Evolutionary conservation across 805 yeast species (phyloP).

Genomic region (Teunomyces barrocoloradensis): DNA sequence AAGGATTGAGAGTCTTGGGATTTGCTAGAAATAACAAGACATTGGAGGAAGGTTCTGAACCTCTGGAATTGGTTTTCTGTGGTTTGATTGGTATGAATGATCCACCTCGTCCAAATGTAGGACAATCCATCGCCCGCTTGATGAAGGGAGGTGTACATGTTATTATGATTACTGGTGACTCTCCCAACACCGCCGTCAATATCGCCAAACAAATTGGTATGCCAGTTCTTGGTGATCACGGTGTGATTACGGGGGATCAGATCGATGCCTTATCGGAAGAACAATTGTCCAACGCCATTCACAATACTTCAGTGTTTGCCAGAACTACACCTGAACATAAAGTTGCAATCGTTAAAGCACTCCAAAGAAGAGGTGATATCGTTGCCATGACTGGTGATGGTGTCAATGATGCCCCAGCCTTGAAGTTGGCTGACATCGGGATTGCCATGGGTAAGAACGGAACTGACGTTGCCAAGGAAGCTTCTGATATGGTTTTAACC

Average conservation of each 20-base stretch:
- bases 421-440: slow-evolving; percentile 93
- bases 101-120: slow-evolving; percentile 92
- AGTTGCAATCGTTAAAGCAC: slow-evolving; percentile 82
- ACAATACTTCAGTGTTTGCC: slow-evolving; percentile 85
- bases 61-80: slow-evolving; percentile 65
- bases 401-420: slow-evolving; percentile 98
- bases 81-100: slow-evolving; percentile 96
- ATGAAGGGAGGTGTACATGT: slow-evolving; percentile 94
- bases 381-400: slow-evolving; percentile 99
- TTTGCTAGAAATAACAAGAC: slow-evolving; percentile 56
- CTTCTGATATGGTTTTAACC: slow-evolving; percentile 95
- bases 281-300: slow-evolving; percentile 70
- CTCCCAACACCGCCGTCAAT: slow-evolving; percentile 80
- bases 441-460: slow-evolving; percentile 93
- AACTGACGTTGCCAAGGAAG: slow-evolving; percentile 98
- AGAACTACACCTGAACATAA: slow-evolving; percentile 96
- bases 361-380: slow-evolving; percentile 87
- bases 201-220: slow-evolving; percentile 90
- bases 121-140: slow-evolving; percentile 67
- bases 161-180: slow-evolving; percentile 97
- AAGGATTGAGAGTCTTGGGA: slow-evolving; percentile 83
- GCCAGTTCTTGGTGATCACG: slow-evolving; percentile 62
- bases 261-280: slow-evolving; percentile 72
- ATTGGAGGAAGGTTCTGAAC: slow-evolving; percentile 39
- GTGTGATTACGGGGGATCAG: slow-evolving; percentile 83